Evolutionary conservation across 495 filamentous ascomycete species (phyloP), one percentile per base, ranked within the genome.

Genomic region (Penicillium simplicissimum): DNA sequence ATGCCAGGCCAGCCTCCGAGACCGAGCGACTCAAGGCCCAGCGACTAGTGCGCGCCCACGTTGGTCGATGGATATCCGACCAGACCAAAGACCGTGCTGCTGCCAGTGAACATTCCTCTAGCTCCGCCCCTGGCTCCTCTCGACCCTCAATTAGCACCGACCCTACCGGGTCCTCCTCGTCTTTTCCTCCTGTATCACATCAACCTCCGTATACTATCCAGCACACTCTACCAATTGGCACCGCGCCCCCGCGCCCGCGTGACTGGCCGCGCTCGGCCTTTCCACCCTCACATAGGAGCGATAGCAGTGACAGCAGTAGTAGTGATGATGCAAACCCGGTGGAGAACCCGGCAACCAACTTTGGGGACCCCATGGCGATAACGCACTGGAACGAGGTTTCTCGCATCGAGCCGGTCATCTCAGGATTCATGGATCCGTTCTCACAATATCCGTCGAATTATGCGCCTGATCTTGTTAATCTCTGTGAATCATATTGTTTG

Each of bases 31-130:
- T 66, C 21, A 69, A 64, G 33, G 71, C 71, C 3, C 74, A 75
- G 28, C 71, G 68, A 14, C 36, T 75, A 45, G 76, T 79, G 15
- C 73, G 76, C 47, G 73, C 74, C 15, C 76, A 79, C 59, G 76
- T 79, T 10, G 76, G 76, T 4, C 65, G 70, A 61, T 77, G 74
- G 76, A 77, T 79, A 49, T 79, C 76, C 48, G 72, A 74, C 17
- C 76, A 78, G 52, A 77, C 74, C 31, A 79, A 71, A 57, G 73
- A 74, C 34, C 69, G 72, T 54, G 59, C 67, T 34, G 51, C 43
- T 3, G 58, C 43, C 11, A 23, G 15, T 31, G 43, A 48, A 48
- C 31, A 34, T 4, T 42, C 52, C 11, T 55, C 58, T 47, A n/a
- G 21, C 19, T 36, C 33, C 53, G 17, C 48, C 25, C 11, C 25